A percentile compares a stretch with the other conserved stretches of the same genome.
phyloP scores from a whole-genome alignment of 345 rosid genomes.

The Eucalyptus melliodora region DNA sequence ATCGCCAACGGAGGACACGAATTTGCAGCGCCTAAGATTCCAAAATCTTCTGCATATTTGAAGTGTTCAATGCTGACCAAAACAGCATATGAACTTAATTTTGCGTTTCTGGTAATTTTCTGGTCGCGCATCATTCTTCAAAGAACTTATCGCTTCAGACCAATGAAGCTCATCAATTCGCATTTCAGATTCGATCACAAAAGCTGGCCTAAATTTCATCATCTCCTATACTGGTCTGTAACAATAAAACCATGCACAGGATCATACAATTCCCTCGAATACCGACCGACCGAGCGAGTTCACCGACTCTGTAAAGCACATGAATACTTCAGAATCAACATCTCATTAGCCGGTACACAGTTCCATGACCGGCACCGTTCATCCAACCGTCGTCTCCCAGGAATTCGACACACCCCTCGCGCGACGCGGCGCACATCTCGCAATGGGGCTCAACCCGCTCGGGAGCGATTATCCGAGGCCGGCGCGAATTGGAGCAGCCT shows the following conservation, averaged over 20 bases:
- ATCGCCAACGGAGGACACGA: background rate
- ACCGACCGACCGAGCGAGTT: background rate
- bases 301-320: background rate
- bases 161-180: background rate
- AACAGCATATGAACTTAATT: background rate
- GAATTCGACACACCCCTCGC: background rate
- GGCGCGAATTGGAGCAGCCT: background rate
- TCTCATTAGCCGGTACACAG: background rate
- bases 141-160: background rate
- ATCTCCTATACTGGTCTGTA: background rate
- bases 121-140: background rate
- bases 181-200: background rate
- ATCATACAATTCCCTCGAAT: background rate
- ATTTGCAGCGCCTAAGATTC: background rate
- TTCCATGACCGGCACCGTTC: background rate
- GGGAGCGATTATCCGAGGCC: background rate
- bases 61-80: background rate
- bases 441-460: background rate
- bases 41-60: background rate
- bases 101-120: background rate
- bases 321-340: background rate
- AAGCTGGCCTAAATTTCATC: background rate
- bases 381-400: background rate
- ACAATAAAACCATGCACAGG: background rate
- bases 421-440: background rate